Conservation (phyloP, 2,329 filamentous ascomycete species). For the Seiridium cupressi region DNA sequence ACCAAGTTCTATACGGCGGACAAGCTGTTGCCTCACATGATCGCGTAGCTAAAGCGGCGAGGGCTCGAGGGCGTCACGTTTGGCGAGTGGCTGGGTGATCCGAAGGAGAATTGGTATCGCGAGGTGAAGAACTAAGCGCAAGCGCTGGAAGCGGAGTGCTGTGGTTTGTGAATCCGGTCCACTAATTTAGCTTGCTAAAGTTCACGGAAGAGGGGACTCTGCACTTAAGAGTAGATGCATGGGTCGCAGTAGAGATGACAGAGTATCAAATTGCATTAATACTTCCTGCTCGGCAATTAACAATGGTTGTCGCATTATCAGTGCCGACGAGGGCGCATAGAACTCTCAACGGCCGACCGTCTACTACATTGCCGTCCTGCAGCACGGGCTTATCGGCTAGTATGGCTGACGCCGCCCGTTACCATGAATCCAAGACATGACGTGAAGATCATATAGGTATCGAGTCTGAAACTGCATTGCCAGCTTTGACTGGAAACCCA, state of each 20-base stretch:
- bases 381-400: background rate
- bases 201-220: background rate
- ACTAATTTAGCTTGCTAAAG: background rate
- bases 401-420: background rate
- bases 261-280: too few relatives aligned
- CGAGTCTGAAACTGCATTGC: slow-evolving; percentile 7
- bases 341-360: too few relatives aligned
- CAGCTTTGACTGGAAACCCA: slow-evolving; percentile 12
- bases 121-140: background rate
- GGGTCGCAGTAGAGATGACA: too few relatives aligned
- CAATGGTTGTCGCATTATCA: too few relatives aligned
- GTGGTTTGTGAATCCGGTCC: background rate
- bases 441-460: slow-evolving; percentile 10
- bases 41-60: slow-evolving; percentile 3
- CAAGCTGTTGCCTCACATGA: slow-evolving; percentile 14
- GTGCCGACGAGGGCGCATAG: too few relatives aligned
- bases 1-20: slow-evolving; percentile 14
- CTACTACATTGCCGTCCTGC: background rate
- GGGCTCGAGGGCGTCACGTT: slow-evolving; percentile 17
- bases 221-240: too few relatives aligned
- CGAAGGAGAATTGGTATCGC: slow-evolving; percentile 17
- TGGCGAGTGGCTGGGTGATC: slow-evolving; percentile 19
- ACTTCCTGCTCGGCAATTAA: too few relatives aligned
- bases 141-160: background rate
- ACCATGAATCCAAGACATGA: background rate